These are phyloP conservation scores for Naganishia antarctica DNA, from an alignment of 768 basidiomycete genomes.

Conservation along the genomic window DNA sequence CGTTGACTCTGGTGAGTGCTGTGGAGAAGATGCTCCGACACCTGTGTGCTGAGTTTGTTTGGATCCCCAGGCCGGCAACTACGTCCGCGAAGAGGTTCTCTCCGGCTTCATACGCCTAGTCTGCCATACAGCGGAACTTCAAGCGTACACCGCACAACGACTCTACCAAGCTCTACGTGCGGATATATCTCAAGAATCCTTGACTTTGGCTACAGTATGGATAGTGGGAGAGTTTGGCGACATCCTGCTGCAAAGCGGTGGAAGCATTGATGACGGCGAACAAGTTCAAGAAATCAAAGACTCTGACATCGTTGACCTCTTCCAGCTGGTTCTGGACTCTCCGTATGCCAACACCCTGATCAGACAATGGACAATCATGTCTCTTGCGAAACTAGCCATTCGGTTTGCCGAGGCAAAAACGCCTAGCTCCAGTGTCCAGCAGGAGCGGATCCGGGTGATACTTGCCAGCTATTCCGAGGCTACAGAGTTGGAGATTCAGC, in stretches of 20 bases:
- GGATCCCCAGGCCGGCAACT: conserved; percentile 81
- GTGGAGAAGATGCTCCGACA: background rate
- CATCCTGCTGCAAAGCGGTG: conserved; percentile 69
- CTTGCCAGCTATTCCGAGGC: conserved; percentile 78
- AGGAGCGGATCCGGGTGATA: conserved; percentile 71
- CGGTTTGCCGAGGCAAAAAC: conserved; percentile 56
- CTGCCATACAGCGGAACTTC: conserved; percentile 92
- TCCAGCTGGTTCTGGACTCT: conserved; percentile 80
- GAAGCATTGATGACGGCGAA: conserved; percentile 68
- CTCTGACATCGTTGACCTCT: conserved; percentile 70
- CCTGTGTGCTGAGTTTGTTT: too few relatives aligned
- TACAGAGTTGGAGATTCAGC: conserved; percentile 90
- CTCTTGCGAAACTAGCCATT: conserved; percentile 82
- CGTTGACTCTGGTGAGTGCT: conserved; percentile 72
- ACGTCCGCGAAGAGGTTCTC: conserved; percentile 90
- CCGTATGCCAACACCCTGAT: conserved; percentile 88
- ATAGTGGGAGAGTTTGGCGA: conserved; percentile 95
- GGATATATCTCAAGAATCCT: conserved; percentile 93
- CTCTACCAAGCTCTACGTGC: conserved; percentile 77
- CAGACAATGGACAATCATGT: conserved; percentile 85
- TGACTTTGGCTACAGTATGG: conserved; percentile 91
- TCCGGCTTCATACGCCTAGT: conserved; percentile 93
- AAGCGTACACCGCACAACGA: conserved; percentile 88
- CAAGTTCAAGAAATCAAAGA: conserved; percentile 55
- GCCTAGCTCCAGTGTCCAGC: conserved; percentile 43